Conservation (phyloP, 257 asterid genomes). For the Schizonepeta tenuifolia region DNA sequence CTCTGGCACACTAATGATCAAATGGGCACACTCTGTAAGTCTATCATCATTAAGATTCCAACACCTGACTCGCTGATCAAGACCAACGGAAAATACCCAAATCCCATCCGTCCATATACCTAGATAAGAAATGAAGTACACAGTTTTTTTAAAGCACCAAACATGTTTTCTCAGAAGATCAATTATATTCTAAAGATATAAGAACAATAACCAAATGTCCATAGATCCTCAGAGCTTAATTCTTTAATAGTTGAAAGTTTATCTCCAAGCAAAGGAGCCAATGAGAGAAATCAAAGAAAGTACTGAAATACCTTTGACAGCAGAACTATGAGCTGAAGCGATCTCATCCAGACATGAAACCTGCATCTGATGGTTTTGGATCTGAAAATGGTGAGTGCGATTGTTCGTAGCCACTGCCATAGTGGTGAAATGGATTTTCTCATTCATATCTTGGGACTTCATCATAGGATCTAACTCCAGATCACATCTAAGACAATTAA, state of each 20-base stretch:
- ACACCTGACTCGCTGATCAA: constrained; percentile 93
- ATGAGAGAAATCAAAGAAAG: constrained; percentile 1
- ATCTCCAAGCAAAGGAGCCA: not conserved
- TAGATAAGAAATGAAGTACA: constrained; percentile 6
- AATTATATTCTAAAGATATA: constrained; percentile 1
- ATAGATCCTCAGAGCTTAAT: not conserved
- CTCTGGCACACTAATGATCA: constrained; percentile 87
- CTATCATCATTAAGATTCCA: constrained; percentile 62
- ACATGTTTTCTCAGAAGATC: not conserved
- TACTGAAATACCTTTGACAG: constrained; percentile 73
- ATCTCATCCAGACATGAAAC: constrained; percentile 51
- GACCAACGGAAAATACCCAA: constrained; percentile 91
- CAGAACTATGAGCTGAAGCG: constrained; percentile 88
- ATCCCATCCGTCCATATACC: constrained; percentile 95
- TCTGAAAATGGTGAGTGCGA: constrained; percentile 37
- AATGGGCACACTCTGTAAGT: constrained; percentile 60
- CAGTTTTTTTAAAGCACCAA: not conserved
- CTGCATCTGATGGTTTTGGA: constrained; percentile 53
- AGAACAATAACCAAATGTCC: not conserved
- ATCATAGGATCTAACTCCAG: constrained; percentile 41
- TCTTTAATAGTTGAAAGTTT: not conserved
- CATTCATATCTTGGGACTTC: constrained; percentile 30
- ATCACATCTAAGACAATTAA: constrained; percentile 66
- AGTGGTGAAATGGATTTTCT: constrained; percentile 28
- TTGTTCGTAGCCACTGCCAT: constrained; percentile 33